These are phyloP conservation scores for Globisporangium ultimum DNA, from an alignment of 352 stramenopile species.

Conservation along the genomic window DNA sequence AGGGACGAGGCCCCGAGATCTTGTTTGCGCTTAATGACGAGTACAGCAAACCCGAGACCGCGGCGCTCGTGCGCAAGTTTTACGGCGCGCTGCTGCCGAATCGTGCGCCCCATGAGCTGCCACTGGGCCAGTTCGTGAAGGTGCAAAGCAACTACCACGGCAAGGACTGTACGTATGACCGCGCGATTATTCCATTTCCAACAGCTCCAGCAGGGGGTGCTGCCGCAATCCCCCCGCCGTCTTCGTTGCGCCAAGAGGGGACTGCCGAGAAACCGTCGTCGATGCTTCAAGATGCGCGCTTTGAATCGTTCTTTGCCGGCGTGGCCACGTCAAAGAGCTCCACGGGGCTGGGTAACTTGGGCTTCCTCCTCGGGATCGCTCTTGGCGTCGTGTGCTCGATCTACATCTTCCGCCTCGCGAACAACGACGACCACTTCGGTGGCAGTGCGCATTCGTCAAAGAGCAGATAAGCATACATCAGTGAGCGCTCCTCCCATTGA, in stretches of 20 bases:
- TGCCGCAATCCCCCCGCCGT: constrained; percentile 4
- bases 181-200: constrained; percentile 33
- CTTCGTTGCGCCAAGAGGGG: constrained; percentile 21
- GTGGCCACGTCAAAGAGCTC: constrained; percentile 14
- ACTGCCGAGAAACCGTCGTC: neutral
- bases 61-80: constrained; percentile 51
- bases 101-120: constrained; percentile 54
- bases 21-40: constrained; percentile 82
- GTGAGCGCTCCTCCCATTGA: no score
- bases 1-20: constrained; percentile 49
- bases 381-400: constrained; percentile 45
- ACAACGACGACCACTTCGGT: constrained; percentile 24
- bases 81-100: constrained; percentile 60
- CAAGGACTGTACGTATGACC: constrained; percentile 53
- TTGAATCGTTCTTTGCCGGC: constrained; percentile 1
- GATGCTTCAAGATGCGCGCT: neutral
- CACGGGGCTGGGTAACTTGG: constrained; percentile 26
- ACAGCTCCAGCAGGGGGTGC: neutral
- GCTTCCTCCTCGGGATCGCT: constrained; percentile 37
- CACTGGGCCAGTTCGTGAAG: constrained; percentile 33
- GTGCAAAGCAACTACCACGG: constrained; percentile 80
- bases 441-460: constrained; percentile 12
- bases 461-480: constrained; percentile 15
- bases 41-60: constrained; percentile 51
- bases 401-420: constrained; percentile 55